phyloP scores from a whole-genome alignment of 1,284 basidiomycete genomes.

The Cutaneotrichosporon dermatis region DNA sequence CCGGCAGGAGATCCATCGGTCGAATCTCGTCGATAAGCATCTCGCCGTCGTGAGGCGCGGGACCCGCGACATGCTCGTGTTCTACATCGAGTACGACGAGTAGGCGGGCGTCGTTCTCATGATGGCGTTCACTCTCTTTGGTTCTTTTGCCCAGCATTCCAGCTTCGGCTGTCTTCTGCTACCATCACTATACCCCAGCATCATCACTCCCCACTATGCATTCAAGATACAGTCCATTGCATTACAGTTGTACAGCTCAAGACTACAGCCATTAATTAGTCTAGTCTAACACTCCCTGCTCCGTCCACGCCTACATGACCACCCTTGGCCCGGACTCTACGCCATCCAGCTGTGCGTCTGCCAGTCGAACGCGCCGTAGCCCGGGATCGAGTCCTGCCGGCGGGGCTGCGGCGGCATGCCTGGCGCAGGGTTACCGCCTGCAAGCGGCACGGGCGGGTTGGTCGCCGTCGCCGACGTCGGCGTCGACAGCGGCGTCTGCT shows the following conservation, averaged over 20 bases:
- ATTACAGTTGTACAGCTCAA: neutral
- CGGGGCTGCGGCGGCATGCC: conserved; percentile 3
- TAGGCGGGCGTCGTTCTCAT: neutral
- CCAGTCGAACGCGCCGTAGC: conserved; percentile 24
- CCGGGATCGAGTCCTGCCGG: conserved; percentile 20
- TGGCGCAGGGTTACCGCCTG: too few species aligned
- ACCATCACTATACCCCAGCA: too few species aligned
- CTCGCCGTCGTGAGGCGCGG: conserved; percentile 69
- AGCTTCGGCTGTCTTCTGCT: too few species aligned
- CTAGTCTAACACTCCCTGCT: neutral
- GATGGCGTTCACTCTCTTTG: too few species aligned
- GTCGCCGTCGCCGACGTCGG: neutral
- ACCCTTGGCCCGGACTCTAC: neutral
- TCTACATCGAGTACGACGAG: conserved; percentile 48
- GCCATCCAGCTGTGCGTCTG: conserved; percentile 34
- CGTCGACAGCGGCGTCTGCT: conserved; percentile 6
- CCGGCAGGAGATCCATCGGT: conserved; percentile 44
- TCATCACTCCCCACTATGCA: conserved; percentile 2
- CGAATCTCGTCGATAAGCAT: conserved; percentile 60
- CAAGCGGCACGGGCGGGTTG: neutral
- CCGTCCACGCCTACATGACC: too few species aligned
- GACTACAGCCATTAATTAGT: neutral
- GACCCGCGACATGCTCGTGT: conserved; percentile 66
- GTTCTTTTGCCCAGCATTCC: too few species aligned
- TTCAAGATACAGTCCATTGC: neutral